These are phyloP conservation scores for Tuber borchii DNA, from an alignment of 495 filamentous ascomycete genomes.

Conservation along the genomic window DNA sequence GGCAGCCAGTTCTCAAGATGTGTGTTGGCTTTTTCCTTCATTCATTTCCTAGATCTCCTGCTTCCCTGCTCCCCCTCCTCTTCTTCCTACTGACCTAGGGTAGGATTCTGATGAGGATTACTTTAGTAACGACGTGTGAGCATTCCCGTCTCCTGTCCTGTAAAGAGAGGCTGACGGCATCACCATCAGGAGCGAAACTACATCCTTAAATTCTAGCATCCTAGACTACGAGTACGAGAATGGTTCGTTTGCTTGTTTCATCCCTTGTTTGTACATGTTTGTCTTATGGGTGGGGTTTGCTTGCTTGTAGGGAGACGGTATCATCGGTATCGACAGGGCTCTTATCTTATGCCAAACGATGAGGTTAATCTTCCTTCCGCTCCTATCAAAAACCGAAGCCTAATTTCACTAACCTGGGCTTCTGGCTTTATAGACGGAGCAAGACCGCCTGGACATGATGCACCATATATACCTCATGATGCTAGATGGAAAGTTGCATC, in stretches of 20 bases:
- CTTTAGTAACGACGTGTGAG: conserved; percentile 25
- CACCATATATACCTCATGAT: conserved; percentile 56
- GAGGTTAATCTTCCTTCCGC: conserved; percentile 17
- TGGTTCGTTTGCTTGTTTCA: conserved; percentile 14
- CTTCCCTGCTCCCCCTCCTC: neutral
- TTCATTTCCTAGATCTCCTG: neutral
- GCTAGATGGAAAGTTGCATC: conserved; percentile 52
- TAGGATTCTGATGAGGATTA: conserved; percentile 17
- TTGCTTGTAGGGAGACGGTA: conserved; percentile 24
- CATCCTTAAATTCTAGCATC: conserved; percentile 28
- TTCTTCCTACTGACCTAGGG: conserved; percentile 7
- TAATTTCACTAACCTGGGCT: neutral
- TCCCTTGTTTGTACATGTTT: conserved; percentile 1
- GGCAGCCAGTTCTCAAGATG: conserved; percentile 14
- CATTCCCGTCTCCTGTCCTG: neutral
- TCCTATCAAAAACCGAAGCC: neutral
- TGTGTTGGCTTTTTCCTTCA: conserved; percentile 1
- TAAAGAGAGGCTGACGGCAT: neutral
- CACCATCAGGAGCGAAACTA: conserved; percentile 21
- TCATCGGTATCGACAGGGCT: conserved; percentile 34
- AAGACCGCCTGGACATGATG: conserved; percentile 53
- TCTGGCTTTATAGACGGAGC: conserved; percentile 21
- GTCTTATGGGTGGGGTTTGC: neutral
- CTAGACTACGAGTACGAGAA: conserved; percentile 33
- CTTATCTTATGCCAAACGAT: conserved; percentile 34